Evolutionary conservation across 192 early-diverging fungal genomes (phyloP), one percentile per base, ranked within the genome.

Genomic region (Entrophospora sp.): DNA sequence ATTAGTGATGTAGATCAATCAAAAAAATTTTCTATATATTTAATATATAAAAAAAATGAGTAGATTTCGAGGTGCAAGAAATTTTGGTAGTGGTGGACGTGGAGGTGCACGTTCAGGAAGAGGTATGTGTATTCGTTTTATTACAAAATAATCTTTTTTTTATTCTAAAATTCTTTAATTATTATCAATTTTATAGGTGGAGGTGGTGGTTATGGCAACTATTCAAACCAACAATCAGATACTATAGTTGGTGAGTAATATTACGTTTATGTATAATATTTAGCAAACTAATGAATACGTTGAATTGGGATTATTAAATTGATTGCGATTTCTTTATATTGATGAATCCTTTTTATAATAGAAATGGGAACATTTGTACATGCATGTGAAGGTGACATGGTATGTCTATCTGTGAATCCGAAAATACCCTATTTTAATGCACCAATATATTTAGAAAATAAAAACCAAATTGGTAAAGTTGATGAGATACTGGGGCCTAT

Each of bases 381-480:
- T 74, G 82, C 88, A 36, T 99, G 96, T 73, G 94, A 99, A 73
- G 94, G 93, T 57, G 93, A 99, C 77, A 93, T 97, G 83, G 95
- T 99, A 31, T 97, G 93, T 79, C 83, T 82, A 67, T 92, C 89
- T 28, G 88, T 86, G 61, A 93, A 90, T 77, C 65, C 77, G 48
- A 90, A 98, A 75, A 89, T 99, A 69, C 96, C 96, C 24, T 99
- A 95, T 80, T 99, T 99, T 83, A 99, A 97, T 72, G 96, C 96
- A 2, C 95, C 96, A 45, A 95, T 99, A 63, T 99, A 86, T 81
- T 83, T 95, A 32, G 91, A 97, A 72, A 96, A 97, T 83, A 99
- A 99, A 83, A 90, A 88, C 56, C 93, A 93, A 77, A 96, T 99
- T 70, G 96, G 96, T 69, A 97, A 99, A 72, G 95, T 99, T 5